A percentile compares a stretch with the other conserved stretches of the same genome.
These are phyloP conservation scores for Picea abies DNA, from an alignment of 83 land plant genomes.

Conservation along the genomic window DNA sequence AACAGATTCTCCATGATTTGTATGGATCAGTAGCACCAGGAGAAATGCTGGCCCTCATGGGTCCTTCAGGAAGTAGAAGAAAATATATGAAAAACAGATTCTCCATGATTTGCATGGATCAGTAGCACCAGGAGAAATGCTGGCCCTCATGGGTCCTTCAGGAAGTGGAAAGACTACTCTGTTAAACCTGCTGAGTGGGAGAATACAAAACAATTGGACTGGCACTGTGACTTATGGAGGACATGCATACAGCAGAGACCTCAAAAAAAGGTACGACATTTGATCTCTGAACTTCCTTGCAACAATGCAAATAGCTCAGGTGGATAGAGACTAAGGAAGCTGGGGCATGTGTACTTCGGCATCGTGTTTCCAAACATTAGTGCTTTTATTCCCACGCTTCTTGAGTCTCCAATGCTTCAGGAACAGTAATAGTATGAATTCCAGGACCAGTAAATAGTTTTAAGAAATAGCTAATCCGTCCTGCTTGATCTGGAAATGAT, in stretches of 20 bases:
- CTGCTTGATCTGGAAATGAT: too few relatives aligned
- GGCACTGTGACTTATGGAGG: slow-evolving; percentile 33
- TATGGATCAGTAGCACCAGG: slow-evolving; percentile 35
- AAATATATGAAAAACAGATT: slow-evolving; percentile 14
- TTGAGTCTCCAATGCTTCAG: too few relatives aligned
- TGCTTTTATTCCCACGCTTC: too few relatives aligned
- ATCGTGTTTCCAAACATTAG: too few relatives aligned
- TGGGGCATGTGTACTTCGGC: too few relatives aligned
- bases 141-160: slow-evolving; percentile 46
- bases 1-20: slow-evolving; percentile 27
- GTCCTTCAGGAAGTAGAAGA: too few relatives aligned
- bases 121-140: slow-evolving; percentile 37
- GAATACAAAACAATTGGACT: slow-evolving; percentile 20
- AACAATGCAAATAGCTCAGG: too few relatives aligned
- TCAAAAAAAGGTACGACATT: slow-evolving; percentile 29
- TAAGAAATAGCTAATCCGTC: too few relatives aligned
- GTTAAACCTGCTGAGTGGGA: slow-evolving; percentile 32
- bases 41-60: slow-evolving; percentile 44
- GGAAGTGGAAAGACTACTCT: slow-evolving; percentile 47
- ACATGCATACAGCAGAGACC: slow-evolving; percentile 20
- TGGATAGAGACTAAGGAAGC: too few relatives aligned
- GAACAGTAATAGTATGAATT: too few relatives aligned
- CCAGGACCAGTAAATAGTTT: too few relatives aligned
- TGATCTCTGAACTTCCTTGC: too few relatives aligned
- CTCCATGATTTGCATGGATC: slow-evolving; percentile 34